phyloP scores from a whole-genome alignment of 2,329 filamentous ascomycete genomes.

The Aspergillus costaricaensis region DNA sequence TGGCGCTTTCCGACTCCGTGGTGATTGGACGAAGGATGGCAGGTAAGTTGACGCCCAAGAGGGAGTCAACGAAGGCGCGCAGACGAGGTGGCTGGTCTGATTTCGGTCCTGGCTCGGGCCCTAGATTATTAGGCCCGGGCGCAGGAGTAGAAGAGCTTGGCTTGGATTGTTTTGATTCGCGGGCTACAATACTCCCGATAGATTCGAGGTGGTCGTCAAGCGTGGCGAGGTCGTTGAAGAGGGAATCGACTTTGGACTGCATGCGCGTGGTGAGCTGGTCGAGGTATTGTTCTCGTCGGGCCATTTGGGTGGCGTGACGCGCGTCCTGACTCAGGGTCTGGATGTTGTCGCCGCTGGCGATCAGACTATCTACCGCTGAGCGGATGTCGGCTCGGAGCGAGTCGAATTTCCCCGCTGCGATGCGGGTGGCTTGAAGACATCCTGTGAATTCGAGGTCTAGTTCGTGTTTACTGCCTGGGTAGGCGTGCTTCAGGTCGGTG shows the following conservation, averaged over 20 bases:
- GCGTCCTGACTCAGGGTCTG: slow-evolving; percentile 20
- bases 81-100: slow-evolving; percentile 3
- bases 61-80: slow-evolving; percentile 7
- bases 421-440: slow-evolving; percentile 33
- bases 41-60: slow-evolving; percentile 8
- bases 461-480: slow-evolving; percentile 35
- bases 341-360: slow-evolving; percentile 24
- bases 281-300: slow-evolving; percentile 35
- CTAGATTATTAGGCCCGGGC: neutral
- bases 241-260: slow-evolving; percentile 35
- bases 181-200: slow-evolving; percentile 31
- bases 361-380: slow-evolving; percentile 37
- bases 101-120: neutral
- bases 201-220: slow-evolving; percentile 41
- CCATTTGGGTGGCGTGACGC: slow-evolving; percentile 33
- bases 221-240: slow-evolving; percentile 31
- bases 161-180: slow-evolving; percentile 19
- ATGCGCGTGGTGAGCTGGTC: slow-evolving; percentile 36
- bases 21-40: slow-evolving; percentile 9
- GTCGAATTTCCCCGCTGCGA: slow-evolving; percentile 37
- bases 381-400: slow-evolving; percentile 39
- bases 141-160: too few species aligned
- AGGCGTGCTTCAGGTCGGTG: slow-evolving; percentile 27
- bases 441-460: slow-evolving; percentile 42
- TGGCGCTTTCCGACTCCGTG: neutral